These are phyloP conservation scores for Phalaenopsis hybrid DNA, from an alignment of 116 monocot genomes.

Conservation along the genomic window DNA sequence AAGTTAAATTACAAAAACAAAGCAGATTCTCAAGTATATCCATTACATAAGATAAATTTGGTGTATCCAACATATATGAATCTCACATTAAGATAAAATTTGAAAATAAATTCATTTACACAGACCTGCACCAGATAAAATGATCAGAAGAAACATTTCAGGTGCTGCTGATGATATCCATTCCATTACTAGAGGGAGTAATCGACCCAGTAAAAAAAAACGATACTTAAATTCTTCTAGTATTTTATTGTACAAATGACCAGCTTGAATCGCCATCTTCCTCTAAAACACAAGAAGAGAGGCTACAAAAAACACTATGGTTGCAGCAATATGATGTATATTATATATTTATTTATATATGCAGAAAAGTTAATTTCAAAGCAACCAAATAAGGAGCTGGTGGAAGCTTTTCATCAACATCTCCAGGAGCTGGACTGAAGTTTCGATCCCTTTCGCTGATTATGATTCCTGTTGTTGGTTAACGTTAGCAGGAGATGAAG, in stretches of 20 bases:
- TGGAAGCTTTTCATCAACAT: neutral
- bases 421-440: neutral
- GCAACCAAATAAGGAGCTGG: neutral
- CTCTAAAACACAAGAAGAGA: conserved; percentile 3
- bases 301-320: neutral
- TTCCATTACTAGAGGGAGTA: neutral
- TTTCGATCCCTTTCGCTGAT: neutral
- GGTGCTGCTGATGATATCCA: neutral
- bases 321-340: neutral
- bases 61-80: neutral
- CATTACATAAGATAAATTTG: neutral
- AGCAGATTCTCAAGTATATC: too few relatives aligned
- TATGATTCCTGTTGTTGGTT: neutral
- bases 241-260: conserved; percentile 1
- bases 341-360: neutral
- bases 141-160: neutral
- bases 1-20: too few relatives aligned
- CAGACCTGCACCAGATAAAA: neutral
- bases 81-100: neutral
- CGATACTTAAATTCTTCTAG: neutral
- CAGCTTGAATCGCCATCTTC: conserved; percentile 3
- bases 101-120: conserved; percentile 1
- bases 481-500: neutral
- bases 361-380: too few relatives aligned
- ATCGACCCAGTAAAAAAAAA: neutral